phyloP scores from a whole-genome alignment of 2,329 filamentous ascomycete genomes.

The Neonectria punicea region DNA sequence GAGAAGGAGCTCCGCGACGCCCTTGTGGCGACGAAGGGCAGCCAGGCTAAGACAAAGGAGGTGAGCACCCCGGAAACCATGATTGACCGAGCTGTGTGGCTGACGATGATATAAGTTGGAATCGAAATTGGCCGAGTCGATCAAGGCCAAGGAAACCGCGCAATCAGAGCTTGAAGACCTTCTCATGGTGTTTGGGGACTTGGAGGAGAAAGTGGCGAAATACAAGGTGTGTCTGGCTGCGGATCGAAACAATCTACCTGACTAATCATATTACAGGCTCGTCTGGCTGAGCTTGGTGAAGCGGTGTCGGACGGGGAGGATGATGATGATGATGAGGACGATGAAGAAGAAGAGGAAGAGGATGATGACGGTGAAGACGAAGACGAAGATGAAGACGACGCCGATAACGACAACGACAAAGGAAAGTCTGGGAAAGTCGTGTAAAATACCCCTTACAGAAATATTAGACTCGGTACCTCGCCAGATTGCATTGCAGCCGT shows the following conservation, averaged over 20 bases:
- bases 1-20: constrained; percentile 42
- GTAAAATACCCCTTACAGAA: constrained; percentile 44
- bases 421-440: constrained; percentile 2
- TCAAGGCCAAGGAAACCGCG: constrained; percentile 69
- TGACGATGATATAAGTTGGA: constrained; percentile 44
- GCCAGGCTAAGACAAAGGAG: constrained; percentile 38
- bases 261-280: constrained; percentile 54
- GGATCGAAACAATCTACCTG: background rate
- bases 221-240: constrained; percentile 72
- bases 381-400: constrained; percentile 25
- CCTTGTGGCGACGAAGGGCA: constrained; percentile 31
- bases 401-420: constrained; percentile 14
- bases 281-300: constrained; percentile 73
- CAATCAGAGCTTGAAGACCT: constrained; percentile 84
- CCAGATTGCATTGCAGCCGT: constrained; percentile 40
- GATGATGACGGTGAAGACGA: constrained; percentile 26
- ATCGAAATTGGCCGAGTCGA: constrained; percentile 54
- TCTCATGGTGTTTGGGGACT: constrained; percentile 81
- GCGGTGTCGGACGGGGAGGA: constrained; percentile 81
- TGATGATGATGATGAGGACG: constrained; percentile 67
- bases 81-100: constrained; percentile 38
- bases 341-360: constrained; percentile 57
- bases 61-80: constrained; percentile 31
- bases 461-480: constrained; percentile 42
- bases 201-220: constrained; percentile 79